Evolutionary conservation across 768 basidiomycete genomes (phyloP).

Genomic region (Phaeotremella skinneri): DNA sequence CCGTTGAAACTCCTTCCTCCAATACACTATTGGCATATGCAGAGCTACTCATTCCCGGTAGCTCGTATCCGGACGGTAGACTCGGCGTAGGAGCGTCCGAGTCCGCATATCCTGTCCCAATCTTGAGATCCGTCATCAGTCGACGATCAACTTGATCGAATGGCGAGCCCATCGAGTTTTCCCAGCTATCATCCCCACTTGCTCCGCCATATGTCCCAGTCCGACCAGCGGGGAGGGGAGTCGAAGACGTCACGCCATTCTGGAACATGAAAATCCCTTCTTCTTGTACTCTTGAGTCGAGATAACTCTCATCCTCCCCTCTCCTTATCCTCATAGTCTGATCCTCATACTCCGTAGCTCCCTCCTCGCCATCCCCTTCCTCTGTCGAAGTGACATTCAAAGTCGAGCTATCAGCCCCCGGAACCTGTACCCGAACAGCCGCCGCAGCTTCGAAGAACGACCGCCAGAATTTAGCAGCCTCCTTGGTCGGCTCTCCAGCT

Average conservation of each 20-base stretch:
- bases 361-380: conserved; percentile 1
- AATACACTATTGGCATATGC: conserved; percentile 7
- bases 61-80: conserved; percentile 9
- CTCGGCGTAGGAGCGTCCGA: conserved; percentile 21
- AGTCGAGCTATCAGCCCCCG: conserved; percentile 58
- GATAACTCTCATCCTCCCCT: conserved; percentile 15
- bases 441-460: conserved; percentile 95
- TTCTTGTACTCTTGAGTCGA: conserved; percentile 51
- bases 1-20: conserved; percentile 23
- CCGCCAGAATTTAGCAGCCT: conserved; percentile 97
- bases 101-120: conserved; percentile 35
- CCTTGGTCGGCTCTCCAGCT: conserved; percentile 79
- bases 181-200: conserved; percentile 55
- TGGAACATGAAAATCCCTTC: conserved; percentile 74
- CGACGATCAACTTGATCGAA: conserved; percentile 59
- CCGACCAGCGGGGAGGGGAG: conserved; percentile 65
- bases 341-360: conserved; percentile 15
- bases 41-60: background rate
- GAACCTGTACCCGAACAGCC: conserved; percentile 74
- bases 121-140: conserved; percentile 38
- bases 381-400: conserved; percentile 19
- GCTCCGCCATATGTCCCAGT: conserved; percentile 7
- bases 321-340: conserved; percentile 16
- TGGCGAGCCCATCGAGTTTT: conserved; percentile 70
- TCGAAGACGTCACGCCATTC: conserved; percentile 66